Evolutionary conservation across 306 rosid species (phyloP).

Genomic region (Quercus glauca): DNA sequence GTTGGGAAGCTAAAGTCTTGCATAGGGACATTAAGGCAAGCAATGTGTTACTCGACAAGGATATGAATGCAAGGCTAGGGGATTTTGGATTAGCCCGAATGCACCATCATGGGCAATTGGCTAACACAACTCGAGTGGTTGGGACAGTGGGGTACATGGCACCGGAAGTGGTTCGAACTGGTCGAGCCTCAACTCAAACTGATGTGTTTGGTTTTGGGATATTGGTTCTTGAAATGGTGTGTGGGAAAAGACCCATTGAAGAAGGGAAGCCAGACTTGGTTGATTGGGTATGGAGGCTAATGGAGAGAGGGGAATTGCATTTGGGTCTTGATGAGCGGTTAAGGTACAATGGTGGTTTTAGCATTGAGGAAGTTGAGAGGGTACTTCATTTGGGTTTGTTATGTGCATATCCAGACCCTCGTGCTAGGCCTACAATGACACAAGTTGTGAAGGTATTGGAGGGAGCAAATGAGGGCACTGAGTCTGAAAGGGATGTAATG

Average conservation of each 20-base stretch:
- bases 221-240: slow-evolving; percentile 50
- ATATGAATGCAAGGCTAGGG: slow-evolving; percentile 59
- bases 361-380: slow-evolving; percentile 44
- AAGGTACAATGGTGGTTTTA: slow-evolving; percentile 28
- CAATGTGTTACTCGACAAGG: slow-evolving; percentile 64
- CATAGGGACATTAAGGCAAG: slow-evolving; percentile 68
- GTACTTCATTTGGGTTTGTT: slow-evolving; percentile 54
- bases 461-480: slow-evolving; percentile 1
- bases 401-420: slow-evolving; percentile 52
- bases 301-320: slow-evolving; percentile 32
- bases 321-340: slow-evolving; percentile 48
- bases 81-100: slow-evolving; percentile 64
- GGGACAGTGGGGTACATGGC: slow-evolving; percentile 70
- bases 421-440: slow-evolving; percentile 54
- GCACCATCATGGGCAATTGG: slow-evolving; percentile 43
- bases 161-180: slow-evolving; percentile 52
- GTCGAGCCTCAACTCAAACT: slow-evolving; percentile 38
- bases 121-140: slow-evolving; percentile 46
- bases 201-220: slow-evolving; percentile 68
- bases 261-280: slow-evolving; percentile 46
- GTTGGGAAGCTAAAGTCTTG: slow-evolving; percentile 67
- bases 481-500: slow-evolving; percentile 23
- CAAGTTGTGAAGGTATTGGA: slow-evolving; percentile 55
- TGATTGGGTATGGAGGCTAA: slow-evolving; percentile 45
- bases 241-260: slow-evolving; percentile 56